Percentiles rank a stretch among this genome's conserved stretches.
Conservation (phyloP, 805 yeast genomes). For the Zygoascus tannicola region DNA sequence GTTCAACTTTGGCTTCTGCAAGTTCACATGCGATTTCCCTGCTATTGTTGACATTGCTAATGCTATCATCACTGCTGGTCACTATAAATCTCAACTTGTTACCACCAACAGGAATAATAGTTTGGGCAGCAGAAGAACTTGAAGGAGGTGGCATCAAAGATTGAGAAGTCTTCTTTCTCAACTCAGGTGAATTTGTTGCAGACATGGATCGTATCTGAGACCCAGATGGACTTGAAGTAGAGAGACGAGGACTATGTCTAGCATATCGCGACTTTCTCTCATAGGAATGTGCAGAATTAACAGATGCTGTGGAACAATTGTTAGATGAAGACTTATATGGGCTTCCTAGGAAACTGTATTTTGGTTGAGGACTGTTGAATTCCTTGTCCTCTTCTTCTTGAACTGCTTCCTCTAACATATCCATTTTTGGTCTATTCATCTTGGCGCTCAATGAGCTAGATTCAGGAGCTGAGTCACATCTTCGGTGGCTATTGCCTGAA, state of each 20-base stretch:
- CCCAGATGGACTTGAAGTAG: neutral
- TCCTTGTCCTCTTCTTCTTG: slow-evolving; percentile 12
- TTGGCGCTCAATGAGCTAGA: slow-evolving; percentile 21
- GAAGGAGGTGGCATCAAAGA: neutral
- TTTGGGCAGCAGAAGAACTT: neutral
- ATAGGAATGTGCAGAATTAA: slow-evolving; percentile 1
- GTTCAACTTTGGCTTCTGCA: slow-evolving; percentile 5
- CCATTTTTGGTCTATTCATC: slow-evolving; percentile 22
- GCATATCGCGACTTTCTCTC: neutral
- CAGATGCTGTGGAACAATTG: slow-evolving; percentile 5
- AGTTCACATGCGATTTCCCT: too few species aligned
- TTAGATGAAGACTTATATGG: slow-evolving; percentile 4
- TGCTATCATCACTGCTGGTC: neutral
- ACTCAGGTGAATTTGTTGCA: slow-evolving; percentile 11
- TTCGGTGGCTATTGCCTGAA: slow-evolving; percentile 33
- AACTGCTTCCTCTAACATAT: slow-evolving; percentile 21
- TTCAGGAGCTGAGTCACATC: slow-evolving; percentile 52
- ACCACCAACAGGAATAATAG: neutral
- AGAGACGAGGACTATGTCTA: neutral
- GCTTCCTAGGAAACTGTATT: neutral
- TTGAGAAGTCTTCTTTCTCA: neutral
- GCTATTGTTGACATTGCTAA: neutral
- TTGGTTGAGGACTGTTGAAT: neutral
- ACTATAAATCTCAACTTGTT: neutral
- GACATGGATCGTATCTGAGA: neutral